These are phyloP conservation scores for Cyclostephanos tholiformis DNA, from an alignment of 108 stramenopile species.

Conservation along the genomic window DNA sequence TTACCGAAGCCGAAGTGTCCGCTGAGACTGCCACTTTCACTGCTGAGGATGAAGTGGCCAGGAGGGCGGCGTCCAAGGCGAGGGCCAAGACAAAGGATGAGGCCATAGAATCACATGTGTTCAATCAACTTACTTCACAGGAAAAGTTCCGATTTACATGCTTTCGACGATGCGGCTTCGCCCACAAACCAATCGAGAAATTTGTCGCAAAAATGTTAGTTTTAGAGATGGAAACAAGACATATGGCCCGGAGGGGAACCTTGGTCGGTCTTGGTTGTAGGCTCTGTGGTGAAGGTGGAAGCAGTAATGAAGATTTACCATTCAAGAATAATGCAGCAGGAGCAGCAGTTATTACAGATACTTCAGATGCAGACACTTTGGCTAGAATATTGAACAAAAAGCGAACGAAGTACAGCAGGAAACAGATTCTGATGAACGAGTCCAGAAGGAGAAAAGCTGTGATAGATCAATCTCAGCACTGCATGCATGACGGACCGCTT, in stretches of 20 bases:
- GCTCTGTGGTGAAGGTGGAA: constrained; percentile 3
- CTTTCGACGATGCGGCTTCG: constrained; percentile 51
- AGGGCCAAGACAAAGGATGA: constrained; percentile 9
- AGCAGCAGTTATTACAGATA: constrained; percentile 14
- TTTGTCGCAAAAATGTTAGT: constrained; percentile 46
- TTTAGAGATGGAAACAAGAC: constrained; percentile 33
- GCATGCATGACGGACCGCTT: not conserved
- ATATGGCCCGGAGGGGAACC: constrained; percentile 17
- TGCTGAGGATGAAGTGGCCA: constrained; percentile 10
- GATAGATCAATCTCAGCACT: constrained; percentile 46
- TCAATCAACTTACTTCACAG: constrained; percentile 21
- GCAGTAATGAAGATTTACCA: not conserved
- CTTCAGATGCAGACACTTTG: constrained; percentile 12
- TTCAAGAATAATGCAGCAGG: not conserved
- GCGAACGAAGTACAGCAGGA: constrained; percentile 37
- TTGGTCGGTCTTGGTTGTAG: constrained; percentile 29
- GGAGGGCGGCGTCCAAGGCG: not conserved
- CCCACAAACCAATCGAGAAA: constrained; percentile 34
- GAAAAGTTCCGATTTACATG: constrained; percentile 51
- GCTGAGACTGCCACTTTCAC: constrained; percentile 10
- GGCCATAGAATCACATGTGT: constrained; percentile 25
- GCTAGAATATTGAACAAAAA: constrained; percentile 10
- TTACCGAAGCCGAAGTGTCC: constrained; percentile 15
- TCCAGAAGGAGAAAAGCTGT: constrained; percentile 39
- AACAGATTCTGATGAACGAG: constrained; percentile 37